Evolutionary conservation across 768 basidiomycete species (phyloP).

Genomic region (Tephrocybe sp.): DNA sequence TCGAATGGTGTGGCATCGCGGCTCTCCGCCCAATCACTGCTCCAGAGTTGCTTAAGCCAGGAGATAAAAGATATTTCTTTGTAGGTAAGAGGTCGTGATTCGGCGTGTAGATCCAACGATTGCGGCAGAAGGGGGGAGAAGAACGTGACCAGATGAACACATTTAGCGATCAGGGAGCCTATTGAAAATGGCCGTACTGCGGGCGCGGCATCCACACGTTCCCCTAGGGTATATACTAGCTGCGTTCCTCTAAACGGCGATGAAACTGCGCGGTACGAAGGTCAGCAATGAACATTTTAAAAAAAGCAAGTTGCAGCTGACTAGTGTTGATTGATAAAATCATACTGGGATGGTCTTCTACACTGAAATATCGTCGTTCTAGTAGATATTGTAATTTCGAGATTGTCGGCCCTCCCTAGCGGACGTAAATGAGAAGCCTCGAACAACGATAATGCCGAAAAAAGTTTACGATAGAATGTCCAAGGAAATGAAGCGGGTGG

Average conservation of each 20-base stretch:
- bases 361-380: slow-evolving; percentile 40
- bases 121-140: slow-evolving; percentile 41
- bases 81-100: slow-evolving; percentile 40
- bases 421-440: not conserved
- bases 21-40: slow-evolving; percentile 50
- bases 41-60: slow-evolving; percentile 39
- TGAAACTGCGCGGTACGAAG: slow-evolving; percentile 33
- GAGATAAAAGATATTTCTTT: slow-evolving; percentile 31
- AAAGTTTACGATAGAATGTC: slow-evolving; percentile 43
- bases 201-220: slow-evolving; percentile 39
- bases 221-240: slow-evolving; percentile 45
- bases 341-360: slow-evolving; percentile 40
- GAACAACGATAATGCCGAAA: not conserved
- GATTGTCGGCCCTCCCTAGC: slow-evolving; percentile 49
- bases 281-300: too few species aligned
- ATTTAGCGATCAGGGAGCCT: slow-evolving; percentile 36
- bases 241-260: slow-evolving; percentile 50
- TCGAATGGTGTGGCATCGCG: slow-evolving; percentile 48
- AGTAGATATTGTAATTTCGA: slow-evolving; percentile 45
- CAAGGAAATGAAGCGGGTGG: slow-evolving; percentile 47
- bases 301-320: slow-evolving; percentile 19
- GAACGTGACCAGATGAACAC: slow-evolving; percentile 42
- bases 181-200: slow-evolving; percentile 39
- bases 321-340: slow-evolving; percentile 44
- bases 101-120: slow-evolving; percentile 41